Conservation (phyloP, 768 basidiomycete genomes). For the Pleurotus djamor region DNA sequence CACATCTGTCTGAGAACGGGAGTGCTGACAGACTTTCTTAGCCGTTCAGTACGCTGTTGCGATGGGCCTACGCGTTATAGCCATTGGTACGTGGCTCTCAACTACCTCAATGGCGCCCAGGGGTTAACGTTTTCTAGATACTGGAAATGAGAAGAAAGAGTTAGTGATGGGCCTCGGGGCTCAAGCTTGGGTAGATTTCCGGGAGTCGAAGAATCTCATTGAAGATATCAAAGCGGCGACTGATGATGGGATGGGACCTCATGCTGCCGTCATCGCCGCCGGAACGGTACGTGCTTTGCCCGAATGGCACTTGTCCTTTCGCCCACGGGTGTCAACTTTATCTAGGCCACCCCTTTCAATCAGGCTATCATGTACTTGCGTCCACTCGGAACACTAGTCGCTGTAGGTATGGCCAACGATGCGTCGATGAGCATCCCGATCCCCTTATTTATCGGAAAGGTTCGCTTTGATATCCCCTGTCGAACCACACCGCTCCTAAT, state of each 20-base stretch:
- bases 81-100: slow-evolving; percentile 29
- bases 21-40: slow-evolving; percentile 12
- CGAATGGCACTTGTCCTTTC: background rate
- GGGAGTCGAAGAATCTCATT: slow-evolving; percentile 54
- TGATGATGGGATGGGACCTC: slow-evolving; percentile 62
- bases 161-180: slow-evolving; percentile 51
- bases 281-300: slow-evolving; percentile 35
- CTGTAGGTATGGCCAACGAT: slow-evolving; percentile 60
- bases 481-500: background rate
- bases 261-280: slow-evolving; percentile 62
- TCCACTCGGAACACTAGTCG: slow-evolving; percentile 64
- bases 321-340: background rate
- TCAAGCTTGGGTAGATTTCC: slow-evolving; percentile 81
- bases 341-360: slow-evolving; percentile 33
- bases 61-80: slow-evolving; percentile 70
- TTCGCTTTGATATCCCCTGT: slow-evolving; percentile 8
- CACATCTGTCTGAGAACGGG: background rate
- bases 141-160: slow-evolving; percentile 65
- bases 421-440: slow-evolving; percentile 56
- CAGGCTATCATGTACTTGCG: slow-evolving; percentile 73
- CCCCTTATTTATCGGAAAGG: slow-evolving; percentile 30
- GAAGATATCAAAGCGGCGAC: slow-evolving; percentile 58
- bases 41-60: slow-evolving; percentile 78
- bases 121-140: slow-evolving; percentile 49
- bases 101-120: background rate